Conservation (phyloP, 345 rosid species). For the Passiflora organensis region DNA sequence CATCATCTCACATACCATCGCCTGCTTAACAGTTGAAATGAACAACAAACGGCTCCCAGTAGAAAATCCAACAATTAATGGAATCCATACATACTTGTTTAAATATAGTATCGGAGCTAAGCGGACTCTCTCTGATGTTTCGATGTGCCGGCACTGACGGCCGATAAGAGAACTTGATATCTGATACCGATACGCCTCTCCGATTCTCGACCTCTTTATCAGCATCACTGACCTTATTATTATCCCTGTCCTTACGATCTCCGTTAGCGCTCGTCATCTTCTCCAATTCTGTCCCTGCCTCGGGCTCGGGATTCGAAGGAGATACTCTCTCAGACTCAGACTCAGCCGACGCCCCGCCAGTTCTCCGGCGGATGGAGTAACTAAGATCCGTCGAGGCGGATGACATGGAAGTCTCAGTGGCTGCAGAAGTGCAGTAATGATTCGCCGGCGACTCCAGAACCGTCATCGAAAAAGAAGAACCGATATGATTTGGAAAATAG, state of each 20-base stretch:
- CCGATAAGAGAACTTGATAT: slow-evolving; percentile 44
- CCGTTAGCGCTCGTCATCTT: not conserved
- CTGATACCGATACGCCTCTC: slow-evolving; percentile 16
- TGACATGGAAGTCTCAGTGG: slow-evolving; percentile 6
- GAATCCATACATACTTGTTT: slow-evolving; percentile 46
- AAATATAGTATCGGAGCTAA: slow-evolving; percentile 81
- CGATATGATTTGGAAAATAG: no score
- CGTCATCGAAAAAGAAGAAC: slow-evolving; percentile 32
- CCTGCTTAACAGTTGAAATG: not conserved
- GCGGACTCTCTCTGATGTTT: slow-evolving; percentile 69
- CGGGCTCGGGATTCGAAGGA: no score
- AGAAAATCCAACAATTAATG: no score
- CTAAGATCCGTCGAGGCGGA: slow-evolving; percentile 33
- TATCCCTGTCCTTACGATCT: not conserved
- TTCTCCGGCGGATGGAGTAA: slow-evolving; percentile 37
- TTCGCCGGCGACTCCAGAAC: slow-evolving; percentile 27
- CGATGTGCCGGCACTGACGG: slow-evolving; percentile 83
- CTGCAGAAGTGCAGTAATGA: slow-evolving; percentile 5
- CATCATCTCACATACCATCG: not conserved
- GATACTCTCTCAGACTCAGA: not conserved
- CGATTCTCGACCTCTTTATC: slow-evolving; percentile 25
- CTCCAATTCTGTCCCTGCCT: not conserved
- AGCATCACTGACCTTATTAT: not conserved
- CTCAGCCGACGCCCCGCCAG: slow-evolving; percentile 13
- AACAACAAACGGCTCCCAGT: not conserved